Evolutionary conservation across 805 yeast genomes (phyloP).

Genomic region (Kurtzmaniella fragi): DNA sequence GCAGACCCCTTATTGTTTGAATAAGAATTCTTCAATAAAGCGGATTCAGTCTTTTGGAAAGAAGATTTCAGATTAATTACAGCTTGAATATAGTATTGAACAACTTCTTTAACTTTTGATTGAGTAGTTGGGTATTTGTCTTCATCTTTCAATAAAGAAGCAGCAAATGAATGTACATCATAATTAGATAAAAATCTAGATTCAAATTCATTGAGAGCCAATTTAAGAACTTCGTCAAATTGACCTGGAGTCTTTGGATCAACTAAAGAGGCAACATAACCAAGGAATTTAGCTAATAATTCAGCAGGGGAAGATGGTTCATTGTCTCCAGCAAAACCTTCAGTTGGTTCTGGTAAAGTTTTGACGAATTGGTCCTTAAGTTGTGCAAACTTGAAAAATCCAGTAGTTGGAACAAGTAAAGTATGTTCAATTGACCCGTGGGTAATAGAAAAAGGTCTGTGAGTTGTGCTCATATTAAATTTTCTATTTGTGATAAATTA

Average conservation of each 20-base stretch:
- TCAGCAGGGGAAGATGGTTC: slow-evolving; percentile 88
- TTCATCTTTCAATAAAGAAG: slow-evolving; percentile 51
- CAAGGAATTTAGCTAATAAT: slow-evolving; percentile 77
- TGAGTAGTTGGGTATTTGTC: slow-evolving; percentile 61
- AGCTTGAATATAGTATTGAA: slow-evolving; percentile 67
- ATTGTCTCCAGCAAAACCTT: slow-evolving; percentile 77
- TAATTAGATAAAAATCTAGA: slow-evolving; percentile 54
- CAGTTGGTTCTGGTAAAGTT: slow-evolving; percentile 73
- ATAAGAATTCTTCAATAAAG: slow-evolving; percentile 61
- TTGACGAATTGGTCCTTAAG: slow-evolving; percentile 81
- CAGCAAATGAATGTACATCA: slow-evolving; percentile 89
- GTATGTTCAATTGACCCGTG: slow-evolving; percentile 90
- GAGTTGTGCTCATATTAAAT: slow-evolving; percentile 19
- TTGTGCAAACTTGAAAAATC: slow-evolving; percentile 78
- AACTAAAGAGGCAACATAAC: slow-evolving; percentile 53
- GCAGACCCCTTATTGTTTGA: slow-evolving; percentile 38
- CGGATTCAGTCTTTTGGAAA: slow-evolving; percentile 21
- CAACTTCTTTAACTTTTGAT: slow-evolving; percentile 65
- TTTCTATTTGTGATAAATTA: neutral
- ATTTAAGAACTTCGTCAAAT: slow-evolving; percentile 63
- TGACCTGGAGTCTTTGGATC: slow-evolving; percentile 45
- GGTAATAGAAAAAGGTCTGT: slow-evolving; percentile 73
- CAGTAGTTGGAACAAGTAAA: slow-evolving; percentile 76
- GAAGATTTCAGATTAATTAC: slow-evolving; percentile 22
- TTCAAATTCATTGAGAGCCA: slow-evolving; percentile 80